Evolutionary conservation across 306 rosid species (phyloP).

Genomic region (Inga oerstediana): DNA sequence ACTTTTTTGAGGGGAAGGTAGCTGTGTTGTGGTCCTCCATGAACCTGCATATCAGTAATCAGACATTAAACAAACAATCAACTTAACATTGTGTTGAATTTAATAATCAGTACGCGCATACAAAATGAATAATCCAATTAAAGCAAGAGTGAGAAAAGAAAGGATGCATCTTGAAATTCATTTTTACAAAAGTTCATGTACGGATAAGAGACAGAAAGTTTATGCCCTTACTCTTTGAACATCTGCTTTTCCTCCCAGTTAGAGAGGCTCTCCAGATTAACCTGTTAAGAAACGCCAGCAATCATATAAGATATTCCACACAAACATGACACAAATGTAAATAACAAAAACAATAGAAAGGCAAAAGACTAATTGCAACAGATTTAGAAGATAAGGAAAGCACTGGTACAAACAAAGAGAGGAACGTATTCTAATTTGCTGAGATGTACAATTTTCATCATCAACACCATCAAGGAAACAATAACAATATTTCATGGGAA

Average conservation of each 20-base stretch:
- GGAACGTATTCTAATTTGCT: neutral
- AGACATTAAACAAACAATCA: conserved; percentile 10
- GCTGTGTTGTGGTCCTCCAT: conserved; percentile 99
- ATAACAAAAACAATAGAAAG: neutral
- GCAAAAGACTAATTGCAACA: neutral
- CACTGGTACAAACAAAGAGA: conserved; percentile 18
- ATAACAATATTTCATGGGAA: neutral
- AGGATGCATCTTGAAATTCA: neutral
- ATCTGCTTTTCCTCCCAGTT: conserved; percentile 99
- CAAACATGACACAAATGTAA: conserved; percentile 13
- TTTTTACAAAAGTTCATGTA: neutral
- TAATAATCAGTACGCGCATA: conserved; percentile 2
- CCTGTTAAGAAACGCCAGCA: conserved; percentile 51
- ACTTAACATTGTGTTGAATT: conserved; percentile 2
- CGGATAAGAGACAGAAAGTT: conserved; percentile 18
- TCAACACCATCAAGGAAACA: conserved; percentile 1
- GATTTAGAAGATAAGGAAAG: neutral
- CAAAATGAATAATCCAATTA: neutral
- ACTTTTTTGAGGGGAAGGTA: conserved; percentile 96
- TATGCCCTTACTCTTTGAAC: conserved; percentile 78
- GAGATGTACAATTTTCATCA: neutral
- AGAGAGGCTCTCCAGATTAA: conserved; percentile 83
- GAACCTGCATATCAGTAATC: conserved; percentile 58
- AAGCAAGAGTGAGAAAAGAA: conserved; percentile 14
- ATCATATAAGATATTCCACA: conserved; percentile 9